A percentile compares a stretch with the other conserved stretches of the same genome.
Evolutionary conservation across 345 rosid genomes (phyloP).

Genomic region (Ceriops tagal): DNA sequence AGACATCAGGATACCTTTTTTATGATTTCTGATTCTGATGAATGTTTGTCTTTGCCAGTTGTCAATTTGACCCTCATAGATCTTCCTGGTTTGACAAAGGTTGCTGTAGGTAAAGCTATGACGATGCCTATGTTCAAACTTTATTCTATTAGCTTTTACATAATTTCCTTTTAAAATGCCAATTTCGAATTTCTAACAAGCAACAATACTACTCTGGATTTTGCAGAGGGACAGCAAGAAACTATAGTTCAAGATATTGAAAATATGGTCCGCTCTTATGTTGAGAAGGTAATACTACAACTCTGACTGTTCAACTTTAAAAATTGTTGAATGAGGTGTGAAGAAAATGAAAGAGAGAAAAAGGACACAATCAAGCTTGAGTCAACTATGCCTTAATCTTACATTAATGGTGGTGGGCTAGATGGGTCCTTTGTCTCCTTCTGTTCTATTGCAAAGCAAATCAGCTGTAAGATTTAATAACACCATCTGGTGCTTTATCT

Average conservation of each 20-base stretch:
- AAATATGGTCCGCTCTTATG: slow-evolving; percentile 98
- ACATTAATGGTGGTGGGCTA: no score
- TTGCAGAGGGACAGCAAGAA: slow-evolving; percentile 90
- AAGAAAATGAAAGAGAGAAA: no score
- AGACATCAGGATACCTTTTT: neutral
- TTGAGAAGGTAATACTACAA: slow-evolving; percentile 72
- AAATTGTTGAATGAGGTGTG: neutral
- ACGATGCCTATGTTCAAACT: slow-evolving; percentile 7
- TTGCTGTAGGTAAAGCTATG: slow-evolving; percentile 80
- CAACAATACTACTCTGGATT: slow-evolving; percentile 23
- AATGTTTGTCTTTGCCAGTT: slow-evolving; percentile 48
- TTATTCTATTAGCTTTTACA: neutral
- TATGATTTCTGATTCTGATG: slow-evolving; percentile 1
- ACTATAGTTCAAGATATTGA: slow-evolving; percentile 91
- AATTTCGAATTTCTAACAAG: neutral
- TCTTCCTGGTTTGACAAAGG: slow-evolving; percentile 99
- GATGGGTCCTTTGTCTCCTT: no score
- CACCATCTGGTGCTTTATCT: no score
- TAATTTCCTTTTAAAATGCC: neutral
- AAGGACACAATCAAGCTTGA: no score
- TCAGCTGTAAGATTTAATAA: no score
- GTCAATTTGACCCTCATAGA: slow-evolving; percentile 96
- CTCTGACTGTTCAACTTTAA: slow-evolving; percentile 3
- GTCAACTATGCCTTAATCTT: no score
- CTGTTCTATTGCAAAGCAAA: no score